A percentile compares a stretch with the other conserved stretches of the same genome.
Conservation (phyloP, 352 stramenopile genomes). For the Globisporangium lucens region DNA sequence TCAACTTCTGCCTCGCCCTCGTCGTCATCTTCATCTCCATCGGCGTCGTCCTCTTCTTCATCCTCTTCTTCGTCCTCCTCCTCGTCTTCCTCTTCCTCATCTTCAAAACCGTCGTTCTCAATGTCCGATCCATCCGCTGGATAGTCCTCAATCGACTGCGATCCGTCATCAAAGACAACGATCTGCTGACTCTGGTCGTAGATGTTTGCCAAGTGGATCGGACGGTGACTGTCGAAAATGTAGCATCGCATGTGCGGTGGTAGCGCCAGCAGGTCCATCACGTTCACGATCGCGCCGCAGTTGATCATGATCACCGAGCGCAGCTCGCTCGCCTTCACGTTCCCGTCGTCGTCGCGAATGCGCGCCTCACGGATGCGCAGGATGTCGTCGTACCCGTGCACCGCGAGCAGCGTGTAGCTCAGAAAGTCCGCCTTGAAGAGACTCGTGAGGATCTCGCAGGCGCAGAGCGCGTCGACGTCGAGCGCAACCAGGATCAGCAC, state of each 20-base stretch:
- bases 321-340: conserved; percentile 51
- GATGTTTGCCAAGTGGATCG: conserved; percentile 96
- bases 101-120: conserved; percentile 50
- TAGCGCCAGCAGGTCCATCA: conserved; percentile 80
- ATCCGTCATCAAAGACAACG: conserved; percentile 81
- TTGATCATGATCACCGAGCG: conserved; percentile 93
- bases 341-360: conserved; percentile 48
- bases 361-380: conserved; percentile 64
- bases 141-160: conserved; percentile 66
- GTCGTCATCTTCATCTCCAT: conserved; percentile 35
- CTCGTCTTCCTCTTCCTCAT: conserved; percentile 58
- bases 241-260: conserved; percentile 82
- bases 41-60: conserved; percentile 45
- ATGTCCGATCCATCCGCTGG: conserved; percentile 84
- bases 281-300: conserved; percentile 92
- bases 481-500: conserved; percentile 93
- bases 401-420: conserved; percentile 70
- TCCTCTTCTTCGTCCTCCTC: conserved; percentile 58
- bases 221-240: conserved; percentile 94
- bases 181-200: conserved; percentile 84
- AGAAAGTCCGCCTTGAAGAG: conserved; percentile 74
- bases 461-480: conserved; percentile 94
- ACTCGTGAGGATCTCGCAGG: conserved; percentile 91
- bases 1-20: conserved; percentile 49
- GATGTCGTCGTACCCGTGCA: conserved; percentile 86